These are phyloP conservation scores for Tylopilus sp. DNA, from an alignment of 768 basidiomycete genomes.

Conservation along the genomic window DNA sequence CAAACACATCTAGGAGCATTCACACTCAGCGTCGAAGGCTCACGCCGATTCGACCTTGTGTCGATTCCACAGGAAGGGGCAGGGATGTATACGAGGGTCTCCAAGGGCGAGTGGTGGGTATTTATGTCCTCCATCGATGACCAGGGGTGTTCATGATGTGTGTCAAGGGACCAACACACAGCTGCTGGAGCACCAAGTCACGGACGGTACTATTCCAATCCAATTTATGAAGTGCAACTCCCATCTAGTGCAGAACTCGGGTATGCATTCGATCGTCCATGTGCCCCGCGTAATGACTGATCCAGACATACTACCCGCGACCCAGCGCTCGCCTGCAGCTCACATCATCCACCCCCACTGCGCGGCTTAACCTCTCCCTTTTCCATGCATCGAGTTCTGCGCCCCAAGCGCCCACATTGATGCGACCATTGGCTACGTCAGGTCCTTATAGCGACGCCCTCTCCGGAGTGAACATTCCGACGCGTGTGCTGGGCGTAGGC, in stretches of 20 bases:
- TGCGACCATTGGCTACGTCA: slow-evolving; percentile 57
- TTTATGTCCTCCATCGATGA: neutral
- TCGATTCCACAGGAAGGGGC: slow-evolving; percentile 83
- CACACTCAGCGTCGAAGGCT: slow-evolving; percentile 60
- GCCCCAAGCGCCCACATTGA: slow-evolving; percentile 19
- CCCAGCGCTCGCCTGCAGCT: slow-evolving; percentile 70
- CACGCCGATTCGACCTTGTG: slow-evolving; percentile 55
- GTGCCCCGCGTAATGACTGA: neutral
- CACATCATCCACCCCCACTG: slow-evolving; percentile 36
- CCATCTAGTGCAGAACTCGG: slow-evolving; percentile 51
- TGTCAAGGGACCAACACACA: slow-evolving; percentile 47
- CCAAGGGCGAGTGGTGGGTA: slow-evolving; percentile 73
- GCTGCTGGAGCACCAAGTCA: slow-evolving; percentile 72
- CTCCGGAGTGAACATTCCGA: slow-evolving; percentile 65
- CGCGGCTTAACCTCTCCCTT: slow-evolving; percentile 60
- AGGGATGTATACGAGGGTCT: slow-evolving; percentile 75
- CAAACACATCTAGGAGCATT: slow-evolving; percentile 59
- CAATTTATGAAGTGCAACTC: slow-evolving; percentile 60
- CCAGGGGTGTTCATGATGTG: neutral
- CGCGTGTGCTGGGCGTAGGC: slow-evolving; percentile 48
- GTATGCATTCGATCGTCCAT: slow-evolving; percentile 30
- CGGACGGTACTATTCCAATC: slow-evolving; percentile 63
- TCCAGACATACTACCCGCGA: neutral
- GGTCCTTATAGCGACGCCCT: slow-evolving; percentile 76
- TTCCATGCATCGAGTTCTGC: slow-evolving; percentile 34